A percentile compares a stretch with the other conserved stretches of the same genome.
Evolutionary conservation across 2,329 filamentous ascomycete species (phyloP).

Genomic region (Hirsutella rhossiliensis): DNA sequence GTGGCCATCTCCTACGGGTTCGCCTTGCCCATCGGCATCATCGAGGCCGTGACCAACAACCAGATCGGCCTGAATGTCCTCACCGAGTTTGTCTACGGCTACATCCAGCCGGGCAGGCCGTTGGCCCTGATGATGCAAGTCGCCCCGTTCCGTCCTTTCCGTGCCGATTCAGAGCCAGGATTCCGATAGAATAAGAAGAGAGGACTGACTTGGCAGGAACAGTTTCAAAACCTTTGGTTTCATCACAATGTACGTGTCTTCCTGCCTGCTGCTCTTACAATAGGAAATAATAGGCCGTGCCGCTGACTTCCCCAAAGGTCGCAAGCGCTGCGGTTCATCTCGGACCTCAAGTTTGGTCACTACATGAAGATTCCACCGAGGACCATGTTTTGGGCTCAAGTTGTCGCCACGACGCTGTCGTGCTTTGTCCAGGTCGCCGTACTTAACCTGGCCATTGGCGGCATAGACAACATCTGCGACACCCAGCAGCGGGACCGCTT

Average conservation of each 20-base stretch:
- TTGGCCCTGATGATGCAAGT: slow-evolving; percentile 60
- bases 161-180: no score
- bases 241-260: slow-evolving; percentile 38
- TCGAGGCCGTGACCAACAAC: slow-evolving; percentile 58
- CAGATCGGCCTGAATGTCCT: slow-evolving; percentile 63
- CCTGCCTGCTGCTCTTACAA: neutral
- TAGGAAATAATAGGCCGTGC: no score
- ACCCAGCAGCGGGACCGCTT: slow-evolving; percentile 44
- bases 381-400: slow-evolving; percentile 54
- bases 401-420: slow-evolving; percentile 53
- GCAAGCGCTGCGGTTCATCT: slow-evolving; percentile 51
- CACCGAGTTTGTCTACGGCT: slow-evolving; percentile 63
- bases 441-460: slow-evolving; percentile 46
- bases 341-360: slow-evolving; percentile 58
- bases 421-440: slow-evolving; percentile 55
- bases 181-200: no score
- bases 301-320: slow-evolving; percentile 20
- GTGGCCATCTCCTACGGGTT: slow-evolving; percentile 53
- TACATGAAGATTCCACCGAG: slow-evolving; percentile 62
- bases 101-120: slow-evolving; percentile 61
- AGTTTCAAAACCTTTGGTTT: slow-evolving; percentile 53
- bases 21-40: slow-evolving; percentile 55
- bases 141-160: no score
- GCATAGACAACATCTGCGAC: slow-evolving; percentile 54
- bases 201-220: neutral